phyloP scores from a whole-genome alignment of 2,329 filamentous ascomycete species.

The Ceratocystis ficicola region DNA sequence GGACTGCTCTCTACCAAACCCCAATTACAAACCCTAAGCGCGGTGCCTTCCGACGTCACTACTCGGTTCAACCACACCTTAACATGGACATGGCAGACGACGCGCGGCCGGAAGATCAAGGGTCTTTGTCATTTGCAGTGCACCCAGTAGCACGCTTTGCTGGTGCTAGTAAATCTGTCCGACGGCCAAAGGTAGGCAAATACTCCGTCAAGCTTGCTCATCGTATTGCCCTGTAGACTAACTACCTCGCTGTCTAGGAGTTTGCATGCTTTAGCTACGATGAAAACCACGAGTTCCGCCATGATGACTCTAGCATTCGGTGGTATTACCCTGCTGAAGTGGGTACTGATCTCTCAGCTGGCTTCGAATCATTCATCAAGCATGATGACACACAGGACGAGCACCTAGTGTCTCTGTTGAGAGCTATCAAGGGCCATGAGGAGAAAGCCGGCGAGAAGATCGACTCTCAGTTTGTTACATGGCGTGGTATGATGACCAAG shows the following conservation, averaged over 20 bases:
- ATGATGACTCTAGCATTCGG: slow-evolving; percentile 65
- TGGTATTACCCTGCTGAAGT: slow-evolving; percentile 76
- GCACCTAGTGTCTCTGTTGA: slow-evolving; percentile 73
- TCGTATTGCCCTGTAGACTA: too few species aligned
- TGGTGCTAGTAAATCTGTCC: slow-evolving; percentile 56
- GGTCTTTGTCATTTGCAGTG: slow-evolving; percentile 42
- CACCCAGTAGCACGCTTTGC: slow-evolving; percentile 58
- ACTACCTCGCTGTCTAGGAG: slow-evolving; percentile 43
- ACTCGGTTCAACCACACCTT: background rate
- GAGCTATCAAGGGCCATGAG: slow-evolving; percentile 63
- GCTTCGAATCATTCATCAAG: slow-evolving; percentile 72
- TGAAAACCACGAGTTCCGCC: slow-evolving; percentile 61
- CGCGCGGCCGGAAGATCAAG: background rate
- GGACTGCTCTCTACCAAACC: background rate
- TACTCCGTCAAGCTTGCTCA: too few species aligned
- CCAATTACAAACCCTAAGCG: background rate
- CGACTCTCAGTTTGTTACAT: slow-evolving; percentile 73
- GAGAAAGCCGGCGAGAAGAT: slow-evolving; percentile 52
- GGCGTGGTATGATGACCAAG: slow-evolving; percentile 98
- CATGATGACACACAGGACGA: slow-evolving; percentile 73
- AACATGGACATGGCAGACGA: background rate
- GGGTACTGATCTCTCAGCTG: slow-evolving; percentile 61
- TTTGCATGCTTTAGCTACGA: slow-evolving; percentile 92
- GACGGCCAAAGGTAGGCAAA: slow-evolving; percentile 52
- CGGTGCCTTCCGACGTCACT: background rate